Evolutionary conservation across 1,284 basidiomycete genomes (phyloP).

Genomic region (Marasmius fiardii): DNA sequence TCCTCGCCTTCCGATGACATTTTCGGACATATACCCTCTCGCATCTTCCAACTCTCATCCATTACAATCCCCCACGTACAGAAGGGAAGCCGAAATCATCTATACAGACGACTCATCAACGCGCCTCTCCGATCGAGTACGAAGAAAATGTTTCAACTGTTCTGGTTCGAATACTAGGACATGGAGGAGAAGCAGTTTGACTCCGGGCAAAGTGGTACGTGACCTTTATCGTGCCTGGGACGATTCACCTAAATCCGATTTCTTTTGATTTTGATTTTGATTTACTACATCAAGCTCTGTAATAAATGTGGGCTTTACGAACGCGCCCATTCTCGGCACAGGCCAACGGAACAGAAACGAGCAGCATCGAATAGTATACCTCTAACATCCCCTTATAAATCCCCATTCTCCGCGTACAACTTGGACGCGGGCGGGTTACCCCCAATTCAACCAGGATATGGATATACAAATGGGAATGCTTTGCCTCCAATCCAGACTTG

Average conservation of each 20-base stretch:
- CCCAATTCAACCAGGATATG: no score
- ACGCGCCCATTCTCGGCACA: neutral
- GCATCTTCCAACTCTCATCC: no score
- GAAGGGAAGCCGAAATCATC: neutral
- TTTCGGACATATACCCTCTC: no score
- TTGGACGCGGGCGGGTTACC: no score
- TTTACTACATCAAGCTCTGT: neutral
- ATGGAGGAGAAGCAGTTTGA: neutral
- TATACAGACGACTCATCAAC: neutral
- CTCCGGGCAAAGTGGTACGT: neutral
- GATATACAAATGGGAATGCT: no score
- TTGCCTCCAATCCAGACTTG: no score
- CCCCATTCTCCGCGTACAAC: no score
- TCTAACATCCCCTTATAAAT: no score
- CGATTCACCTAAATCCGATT: neutral
- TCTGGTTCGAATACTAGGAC: neutral
- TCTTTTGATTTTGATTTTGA: neutral
- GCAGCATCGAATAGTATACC: no score
- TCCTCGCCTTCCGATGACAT: no score
- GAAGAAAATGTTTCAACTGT: neutral
- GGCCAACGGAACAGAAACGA: neutral
- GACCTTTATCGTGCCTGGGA: neutral
- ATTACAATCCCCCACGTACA: no score
- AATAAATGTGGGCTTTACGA: neutral
- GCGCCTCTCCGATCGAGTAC: neutral